phyloP scores from a whole-genome alignment of 208 protist genomes.

The Tritrichomonas musculus region DNA sequence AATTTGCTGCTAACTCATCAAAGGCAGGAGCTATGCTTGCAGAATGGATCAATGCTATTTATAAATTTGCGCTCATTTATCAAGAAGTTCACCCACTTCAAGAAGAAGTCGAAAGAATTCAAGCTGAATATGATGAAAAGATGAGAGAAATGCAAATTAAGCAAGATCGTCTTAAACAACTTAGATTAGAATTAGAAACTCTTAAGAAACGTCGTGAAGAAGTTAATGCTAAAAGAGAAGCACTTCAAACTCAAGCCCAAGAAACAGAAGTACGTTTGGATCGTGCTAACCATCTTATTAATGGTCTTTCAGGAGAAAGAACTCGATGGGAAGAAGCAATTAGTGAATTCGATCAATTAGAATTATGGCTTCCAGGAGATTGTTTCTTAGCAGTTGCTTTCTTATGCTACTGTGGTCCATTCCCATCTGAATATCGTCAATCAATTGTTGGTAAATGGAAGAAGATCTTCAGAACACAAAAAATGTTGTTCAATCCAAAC shows the following conservation, averaged over 20 bases:
- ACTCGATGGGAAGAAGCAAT: slow-evolving; percentile 86
- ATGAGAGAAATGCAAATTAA: slow-evolving; percentile 35
- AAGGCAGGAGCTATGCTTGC: slow-evolving; percentile 81
- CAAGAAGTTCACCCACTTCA: slow-evolving; percentile 78
- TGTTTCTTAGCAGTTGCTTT: slow-evolving; percentile 87
- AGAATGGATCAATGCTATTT: slow-evolving; percentile 92
- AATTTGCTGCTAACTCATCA: slow-evolving; percentile 69
- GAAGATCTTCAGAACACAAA: slow-evolving; percentile 57
- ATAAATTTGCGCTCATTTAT: slow-evolving; percentile 85
- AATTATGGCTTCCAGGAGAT: slow-evolving; percentile 81
- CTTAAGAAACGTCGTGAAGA: background rate
- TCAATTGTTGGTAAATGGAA: slow-evolving; percentile 76
- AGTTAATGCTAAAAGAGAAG: background rate
- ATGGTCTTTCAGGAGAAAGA: slow-evolving; percentile 85
- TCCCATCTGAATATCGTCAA: slow-evolving; percentile 79
- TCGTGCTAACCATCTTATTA: slow-evolving; percentile 85
- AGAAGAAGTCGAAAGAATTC: slow-evolving; percentile 58
- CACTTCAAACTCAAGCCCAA: slow-evolving; percentile 59
- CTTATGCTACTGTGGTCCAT: slow-evolving; percentile 88
- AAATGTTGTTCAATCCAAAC: slow-evolving; percentile 42
- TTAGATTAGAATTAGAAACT: background rate
- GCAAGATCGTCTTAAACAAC: slow-evolving; percentile 54
- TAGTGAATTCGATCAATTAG: slow-evolving; percentile 68
- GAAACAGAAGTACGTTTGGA: slow-evolving; percentile 88
- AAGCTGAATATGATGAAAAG: slow-evolving; percentile 36